Percentiles rank a stretch among this genome's conserved stretches.
Conservation (phyloP, 208 protist species). For the Leishmania martiniquensis region DNA sequence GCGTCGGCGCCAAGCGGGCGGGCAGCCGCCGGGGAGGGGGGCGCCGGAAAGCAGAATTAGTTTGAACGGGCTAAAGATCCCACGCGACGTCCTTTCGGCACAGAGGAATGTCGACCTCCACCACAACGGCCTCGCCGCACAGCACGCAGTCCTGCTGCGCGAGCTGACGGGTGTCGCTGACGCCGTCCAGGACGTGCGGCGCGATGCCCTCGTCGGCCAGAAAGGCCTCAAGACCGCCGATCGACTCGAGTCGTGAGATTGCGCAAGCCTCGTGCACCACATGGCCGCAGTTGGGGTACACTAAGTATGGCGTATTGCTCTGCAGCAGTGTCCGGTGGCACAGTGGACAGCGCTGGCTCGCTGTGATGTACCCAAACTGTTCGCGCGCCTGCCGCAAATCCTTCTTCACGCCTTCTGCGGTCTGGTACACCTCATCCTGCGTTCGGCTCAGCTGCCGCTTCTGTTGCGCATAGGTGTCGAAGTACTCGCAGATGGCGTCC, state of each 20-base stretch:
- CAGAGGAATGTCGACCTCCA: constrained; percentile 70
- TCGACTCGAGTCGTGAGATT: constrained; percentile 38
- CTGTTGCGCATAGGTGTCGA: constrained; percentile 90
- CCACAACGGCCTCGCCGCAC: constrained; percentile 74
- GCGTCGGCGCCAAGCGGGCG: no score
- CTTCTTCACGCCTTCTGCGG: constrained; percentile 86
- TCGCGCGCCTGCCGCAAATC: constrained; percentile 85
- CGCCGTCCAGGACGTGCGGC: constrained; percentile 53
- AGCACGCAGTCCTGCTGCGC: constrained; percentile 79
- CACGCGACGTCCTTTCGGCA: constrained; percentile 52
- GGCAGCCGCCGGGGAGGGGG: no score
- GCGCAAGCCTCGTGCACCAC: constrained; percentile 81
- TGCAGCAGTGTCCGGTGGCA: constrained; percentile 67
- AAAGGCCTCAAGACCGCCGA: constrained; percentile 76
- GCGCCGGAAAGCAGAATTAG: no score
- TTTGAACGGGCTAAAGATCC: no score
- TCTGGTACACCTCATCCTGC: constrained; percentile 91
- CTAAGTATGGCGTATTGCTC: constrained; percentile 54
- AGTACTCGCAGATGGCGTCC: constrained; percentile 89
- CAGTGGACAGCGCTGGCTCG: constrained; percentile 84
- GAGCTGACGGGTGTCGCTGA: constrained; percentile 48
- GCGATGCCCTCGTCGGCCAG: constrained; percentile 66
- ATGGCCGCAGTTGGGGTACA: constrained; percentile 86
- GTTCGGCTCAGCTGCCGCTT: constrained; percentile 83
- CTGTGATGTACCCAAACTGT: constrained; percentile 88